Evolutionary conservation across 2,329 filamentous ascomycete species (phyloP).

Genomic region (Talaromyces islandicus): DNA sequence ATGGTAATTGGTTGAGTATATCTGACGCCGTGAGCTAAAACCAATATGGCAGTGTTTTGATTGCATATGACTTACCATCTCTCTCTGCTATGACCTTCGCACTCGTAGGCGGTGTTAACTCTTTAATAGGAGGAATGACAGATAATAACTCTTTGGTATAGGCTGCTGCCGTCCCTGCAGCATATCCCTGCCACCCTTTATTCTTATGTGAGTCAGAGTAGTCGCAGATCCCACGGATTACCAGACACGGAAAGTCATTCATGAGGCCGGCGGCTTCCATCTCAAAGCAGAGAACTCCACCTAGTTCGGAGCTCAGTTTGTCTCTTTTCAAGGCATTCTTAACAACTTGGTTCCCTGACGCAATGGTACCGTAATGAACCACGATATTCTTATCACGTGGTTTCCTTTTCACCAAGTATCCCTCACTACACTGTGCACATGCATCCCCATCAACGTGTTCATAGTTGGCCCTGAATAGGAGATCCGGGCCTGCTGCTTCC

Average conservation of each 20-base stretch:
- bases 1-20: background rate
- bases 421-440: background rate
- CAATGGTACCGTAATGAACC: background rate
- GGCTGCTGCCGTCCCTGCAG: background rate
- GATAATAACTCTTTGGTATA: background rate
- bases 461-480: background rate
- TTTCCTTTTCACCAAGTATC: background rate
- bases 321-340: background rate
- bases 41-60: background rate
- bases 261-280: slow-evolving; percentile 1
- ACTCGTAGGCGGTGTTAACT: background rate
- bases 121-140: background rate
- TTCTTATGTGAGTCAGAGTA: slow-evolving; percentile 5
- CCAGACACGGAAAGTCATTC: slow-evolving; percentile 3
- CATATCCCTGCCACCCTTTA: slow-evolving; percentile 3
- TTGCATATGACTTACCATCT: too few species aligned
- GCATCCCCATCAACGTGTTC: background rate
- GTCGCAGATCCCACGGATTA: slow-evolving; percentile 5
- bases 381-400: background rate
- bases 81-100: background rate
- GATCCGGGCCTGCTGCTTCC: background rate
- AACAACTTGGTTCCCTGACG: slow-evolving; percentile 1
- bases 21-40: background rate
- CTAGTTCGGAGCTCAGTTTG: background rate
- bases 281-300: slow-evolving; percentile 3